Conservation (phyloP, 2,329 filamentous ascomycete genomes). For the Pezicula carpinea region DNA sequence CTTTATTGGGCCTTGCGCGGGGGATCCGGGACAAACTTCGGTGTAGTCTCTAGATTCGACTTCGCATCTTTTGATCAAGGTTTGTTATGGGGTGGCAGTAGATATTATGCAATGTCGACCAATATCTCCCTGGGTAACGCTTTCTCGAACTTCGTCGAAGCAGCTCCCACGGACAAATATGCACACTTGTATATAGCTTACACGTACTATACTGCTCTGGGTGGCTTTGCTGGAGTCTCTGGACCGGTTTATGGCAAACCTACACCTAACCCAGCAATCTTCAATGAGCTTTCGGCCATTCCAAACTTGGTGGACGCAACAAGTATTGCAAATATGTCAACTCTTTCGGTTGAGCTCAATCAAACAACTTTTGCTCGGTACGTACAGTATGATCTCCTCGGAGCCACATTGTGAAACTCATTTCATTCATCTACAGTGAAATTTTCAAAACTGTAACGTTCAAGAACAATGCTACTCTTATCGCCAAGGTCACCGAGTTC, state of each 20-base stretch:
- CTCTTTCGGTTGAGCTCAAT: slow-evolving; percentile 11
- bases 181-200: slow-evolving; percentile 15
- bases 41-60: slow-evolving; percentile 35
- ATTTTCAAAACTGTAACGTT: slow-evolving; percentile 15
- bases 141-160: slow-evolving; percentile 11
- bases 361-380: slow-evolving; percentile 12
- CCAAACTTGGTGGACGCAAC: slow-evolving; percentile 11
- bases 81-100: slow-evolving; percentile 15
- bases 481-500: slow-evolving; percentile 12
- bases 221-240: slow-evolving; percentile 7
- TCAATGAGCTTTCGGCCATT: slow-evolving; percentile 14
- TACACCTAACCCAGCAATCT: slow-evolving; percentile 14
- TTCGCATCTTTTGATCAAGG: slow-evolving; percentile 32
- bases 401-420: not conserved
- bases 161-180: slow-evolving; percentile 14
- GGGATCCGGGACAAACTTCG: slow-evolving; percentile 31
- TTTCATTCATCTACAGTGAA: slow-evolving; percentile 2
- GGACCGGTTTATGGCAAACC: slow-evolving; percentile 16
- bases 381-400: slow-evolving; percentile 7
- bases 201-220: slow-evolving; percentile 8
- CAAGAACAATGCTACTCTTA: slow-evolving; percentile 12
- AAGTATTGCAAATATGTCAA: slow-evolving; percentile 11
- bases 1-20: slow-evolving; percentile 31
- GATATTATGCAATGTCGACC: slow-evolving; percentile 6
- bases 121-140: slow-evolving; percentile 10